phyloP scores from a whole-genome alignment of 139 green algal species.

The Ettlia oleoabundans region DNA sequence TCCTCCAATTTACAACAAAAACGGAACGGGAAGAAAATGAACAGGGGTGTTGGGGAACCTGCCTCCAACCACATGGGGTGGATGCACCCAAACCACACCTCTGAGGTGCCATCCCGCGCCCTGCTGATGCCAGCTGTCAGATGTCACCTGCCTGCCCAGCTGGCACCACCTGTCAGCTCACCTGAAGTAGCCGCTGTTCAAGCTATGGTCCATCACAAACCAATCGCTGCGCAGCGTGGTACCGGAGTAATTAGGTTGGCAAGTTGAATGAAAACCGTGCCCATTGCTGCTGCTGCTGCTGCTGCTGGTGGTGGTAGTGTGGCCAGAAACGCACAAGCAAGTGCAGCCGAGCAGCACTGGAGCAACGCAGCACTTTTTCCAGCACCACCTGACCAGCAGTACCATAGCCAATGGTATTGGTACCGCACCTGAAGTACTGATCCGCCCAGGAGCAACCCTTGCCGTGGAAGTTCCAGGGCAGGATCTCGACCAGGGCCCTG shows the following conservation, averaged over 20 bases:
- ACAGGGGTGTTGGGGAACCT: too few species aligned
- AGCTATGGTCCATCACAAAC: neutral
- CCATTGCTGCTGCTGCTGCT: neutral
- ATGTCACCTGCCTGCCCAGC: neutral
- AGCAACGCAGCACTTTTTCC: neutral
- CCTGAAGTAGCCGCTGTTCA: neutral
- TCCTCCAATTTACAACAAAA: too few species aligned
- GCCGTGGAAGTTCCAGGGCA: slow-evolving; percentile 21
- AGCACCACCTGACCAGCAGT: neutral
- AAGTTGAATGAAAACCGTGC: neutral
- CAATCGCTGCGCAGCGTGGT: neutral
- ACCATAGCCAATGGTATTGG: too few species aligned
- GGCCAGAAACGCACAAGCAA: too few species aligned
- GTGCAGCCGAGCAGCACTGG: neutral
- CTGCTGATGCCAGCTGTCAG: neutral
- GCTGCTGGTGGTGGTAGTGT: neutral
- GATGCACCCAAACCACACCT: too few species aligned
- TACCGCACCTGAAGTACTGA: neutral
- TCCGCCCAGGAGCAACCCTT: neutral
- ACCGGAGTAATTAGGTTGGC: neutral
- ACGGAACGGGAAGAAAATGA: too few species aligned
- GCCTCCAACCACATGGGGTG: too few species aligned
- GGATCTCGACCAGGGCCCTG: slow-evolving; percentile 5
- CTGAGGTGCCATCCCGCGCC: too few species aligned
- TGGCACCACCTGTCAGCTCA: neutral